phyloP scores from a whole-genome alignment of 2,329 filamentous ascomycete genomes.

The Talaromyces sp. region DNA sequence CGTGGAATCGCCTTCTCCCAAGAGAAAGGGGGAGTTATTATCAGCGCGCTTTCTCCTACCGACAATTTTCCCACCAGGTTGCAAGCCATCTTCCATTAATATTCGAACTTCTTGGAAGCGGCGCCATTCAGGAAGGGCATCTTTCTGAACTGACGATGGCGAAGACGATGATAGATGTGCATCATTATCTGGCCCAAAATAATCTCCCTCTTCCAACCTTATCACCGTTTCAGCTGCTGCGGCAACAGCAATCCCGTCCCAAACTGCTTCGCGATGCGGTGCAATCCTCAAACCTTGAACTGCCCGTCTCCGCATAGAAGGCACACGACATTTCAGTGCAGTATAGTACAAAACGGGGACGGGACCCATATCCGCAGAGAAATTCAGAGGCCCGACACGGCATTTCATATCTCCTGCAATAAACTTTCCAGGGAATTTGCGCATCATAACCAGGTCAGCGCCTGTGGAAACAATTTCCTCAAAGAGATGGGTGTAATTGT shows the following conservation, averaged over 20 bases:
- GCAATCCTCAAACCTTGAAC: constrained; percentile 1
- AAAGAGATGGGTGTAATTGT: constrained; percentile 6
- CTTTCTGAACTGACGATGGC: neutral
- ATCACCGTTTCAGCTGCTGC: constrained; percentile 8
- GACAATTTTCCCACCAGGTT: neutral
- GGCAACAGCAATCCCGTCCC: constrained; percentile 11
- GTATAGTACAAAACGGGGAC: constrained; percentile 11
- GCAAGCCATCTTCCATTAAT: constrained; percentile 9
- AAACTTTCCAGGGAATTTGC: neutral
- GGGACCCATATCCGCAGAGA: constrained; percentile 8
- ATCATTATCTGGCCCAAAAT: neutral
- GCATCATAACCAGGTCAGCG: constrained; percentile 5
- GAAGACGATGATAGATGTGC: neutral
- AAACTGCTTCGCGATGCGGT: constrained; percentile 12
- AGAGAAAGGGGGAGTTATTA: neutral
- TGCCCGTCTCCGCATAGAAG: neutral
- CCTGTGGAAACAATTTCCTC: neutral
- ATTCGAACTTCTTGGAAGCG: constrained; percentile 8
- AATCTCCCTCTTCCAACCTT: constrained; percentile 3
- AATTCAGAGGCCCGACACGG: constrained; percentile 8
- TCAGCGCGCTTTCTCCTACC: neutral
- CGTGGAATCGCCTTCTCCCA: neutral
- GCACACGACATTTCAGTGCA: constrained; percentile 11
- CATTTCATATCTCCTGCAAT: neutral
- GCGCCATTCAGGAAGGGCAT: neutral